Conservation (phyloP, 345 rosid species). For the Eucalyptus lansdowneana region DNA sequence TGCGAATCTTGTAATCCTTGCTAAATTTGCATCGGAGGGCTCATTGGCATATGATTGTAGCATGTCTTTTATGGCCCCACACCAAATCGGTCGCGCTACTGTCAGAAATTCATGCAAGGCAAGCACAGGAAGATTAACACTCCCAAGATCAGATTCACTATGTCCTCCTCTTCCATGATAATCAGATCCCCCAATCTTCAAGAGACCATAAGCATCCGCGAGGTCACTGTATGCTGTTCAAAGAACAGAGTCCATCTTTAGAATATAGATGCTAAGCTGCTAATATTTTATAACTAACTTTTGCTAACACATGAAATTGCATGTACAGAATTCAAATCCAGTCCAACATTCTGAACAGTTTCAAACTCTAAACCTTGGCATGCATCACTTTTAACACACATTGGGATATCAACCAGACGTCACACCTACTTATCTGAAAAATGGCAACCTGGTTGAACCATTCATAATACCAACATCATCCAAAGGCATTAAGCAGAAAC, state of each 20-base stretch:
- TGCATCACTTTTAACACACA: background rate
- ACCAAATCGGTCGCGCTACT: constrained; percentile 81
- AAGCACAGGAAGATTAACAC: constrained; percentile 65
- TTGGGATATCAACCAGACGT: background rate
- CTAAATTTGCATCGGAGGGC: constrained; percentile 53
- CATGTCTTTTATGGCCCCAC: constrained; percentile 41
- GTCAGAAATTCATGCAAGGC: constrained; percentile 56
- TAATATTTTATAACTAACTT: background rate
- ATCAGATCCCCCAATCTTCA: constrained; percentile 96
- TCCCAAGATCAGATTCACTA: constrained; percentile 72
- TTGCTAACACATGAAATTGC: background rate
- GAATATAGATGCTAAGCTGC: background rate
- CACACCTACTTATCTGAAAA: background rate
- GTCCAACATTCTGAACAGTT: background rate
- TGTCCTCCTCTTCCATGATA: constrained; percentile 82
- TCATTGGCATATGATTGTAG: constrained; percentile 40
- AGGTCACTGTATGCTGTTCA: constrained; percentile 61
- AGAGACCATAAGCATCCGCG: constrained; percentile 62
- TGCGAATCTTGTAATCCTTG: constrained; percentile 47
- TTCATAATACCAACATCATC: background rate
- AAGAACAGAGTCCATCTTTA: background rate
- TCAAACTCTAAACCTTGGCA: background rate
- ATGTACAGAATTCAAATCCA: background rate
- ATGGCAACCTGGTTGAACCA: background rate
- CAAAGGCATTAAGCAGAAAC: background rate